These are phyloP conservation scores for Sporothrix schenckii DNA, from an alignment of 2,329 filamentous ascomycete genomes.

Conservation along the genomic window DNA sequence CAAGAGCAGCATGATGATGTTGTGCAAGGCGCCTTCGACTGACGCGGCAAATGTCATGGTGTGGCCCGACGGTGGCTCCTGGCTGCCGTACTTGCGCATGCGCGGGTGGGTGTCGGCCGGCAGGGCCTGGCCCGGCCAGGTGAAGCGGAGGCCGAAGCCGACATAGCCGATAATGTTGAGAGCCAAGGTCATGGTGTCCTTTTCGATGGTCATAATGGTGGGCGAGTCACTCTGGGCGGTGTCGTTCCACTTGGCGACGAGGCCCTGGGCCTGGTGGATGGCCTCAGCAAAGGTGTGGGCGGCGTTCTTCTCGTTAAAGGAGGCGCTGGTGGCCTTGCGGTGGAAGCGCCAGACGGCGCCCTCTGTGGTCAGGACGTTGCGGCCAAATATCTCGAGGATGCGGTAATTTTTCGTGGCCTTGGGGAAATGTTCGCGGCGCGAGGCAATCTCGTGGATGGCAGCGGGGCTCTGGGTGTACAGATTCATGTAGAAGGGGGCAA, in stretches of 20 bases:
- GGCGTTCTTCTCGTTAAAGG: constrained; percentile 78
- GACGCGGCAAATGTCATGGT: constrained; percentile 68
- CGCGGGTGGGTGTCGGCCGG: constrained; percentile 49
- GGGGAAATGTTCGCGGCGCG: constrained; percentile 69
- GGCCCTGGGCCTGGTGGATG: constrained; percentile 63
- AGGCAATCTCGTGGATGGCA: constrained; percentile 66
- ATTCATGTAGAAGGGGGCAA: constrained; percentile 57
- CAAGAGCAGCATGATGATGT: constrained; percentile 64
- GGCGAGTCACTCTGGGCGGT: constrained; percentile 40
- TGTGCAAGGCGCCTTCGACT: constrained; percentile 63
- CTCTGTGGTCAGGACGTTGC: constrained; percentile 72
- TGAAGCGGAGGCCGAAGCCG: constrained; percentile 66
- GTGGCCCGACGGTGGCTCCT: constrained; percentile 55
- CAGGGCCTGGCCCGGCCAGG: constrained; percentile 65
- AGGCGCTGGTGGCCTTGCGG: constrained; percentile 69
- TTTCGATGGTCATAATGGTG: constrained; percentile 60
- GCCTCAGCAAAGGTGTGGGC: constrained; percentile 64
- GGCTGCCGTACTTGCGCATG: constrained; percentile 54
- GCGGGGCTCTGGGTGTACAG: constrained; percentile 66
- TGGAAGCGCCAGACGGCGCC: constrained; percentile 71
- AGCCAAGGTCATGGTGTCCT: constrained; percentile 66
- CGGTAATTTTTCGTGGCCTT: constrained; percentile 65
- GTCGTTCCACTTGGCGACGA: constrained; percentile 60
- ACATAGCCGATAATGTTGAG: constrained; percentile 65
- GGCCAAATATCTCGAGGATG: constrained; percentile 66